Percentiles rank a stretch among this genome's conserved stretches.
Conservation (phyloP, 2,329 filamentous ascomycete genomes). For the Trichoderma semiorbis region DNA sequence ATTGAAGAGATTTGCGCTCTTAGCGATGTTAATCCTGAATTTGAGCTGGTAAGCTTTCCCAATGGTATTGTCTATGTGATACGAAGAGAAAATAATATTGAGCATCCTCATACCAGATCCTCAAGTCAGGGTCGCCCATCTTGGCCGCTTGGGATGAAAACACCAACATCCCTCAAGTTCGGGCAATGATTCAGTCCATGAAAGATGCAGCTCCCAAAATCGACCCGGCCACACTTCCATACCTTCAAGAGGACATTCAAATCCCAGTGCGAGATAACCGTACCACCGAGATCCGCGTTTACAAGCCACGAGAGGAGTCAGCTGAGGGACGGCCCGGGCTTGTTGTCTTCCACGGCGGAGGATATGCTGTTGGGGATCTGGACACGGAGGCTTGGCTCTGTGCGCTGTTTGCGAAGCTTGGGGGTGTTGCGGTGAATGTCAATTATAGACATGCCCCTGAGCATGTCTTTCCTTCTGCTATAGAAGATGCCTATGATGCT, state of each 20-base stretch:
- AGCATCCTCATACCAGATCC: background rate
- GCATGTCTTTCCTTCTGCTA: conserved; percentile 28
- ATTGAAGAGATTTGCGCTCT: conserved; percentile 27
- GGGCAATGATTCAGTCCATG: conserved; percentile 21
- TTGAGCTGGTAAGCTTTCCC: conserved; percentile 16
- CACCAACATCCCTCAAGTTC: conserved; percentile 25
- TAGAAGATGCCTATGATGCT: conserved; percentile 30
- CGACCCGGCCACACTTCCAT: conserved; percentile 21
- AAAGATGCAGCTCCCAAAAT: conserved; percentile 12
- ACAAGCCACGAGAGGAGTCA: conserved; percentile 22
- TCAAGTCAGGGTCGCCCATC: conserved; percentile 21
- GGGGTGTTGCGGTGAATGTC: conserved; percentile 25
- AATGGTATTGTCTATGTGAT: background rate
- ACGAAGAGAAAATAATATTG: background rate
- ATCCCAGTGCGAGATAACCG: conserved; percentile 25
- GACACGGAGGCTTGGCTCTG: conserved; percentile 27
- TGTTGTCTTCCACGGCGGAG: conserved; percentile 30
- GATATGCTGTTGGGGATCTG: conserved; percentile 28
- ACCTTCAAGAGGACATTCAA: conserved; percentile 23
- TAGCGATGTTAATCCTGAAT: conserved; percentile 22
- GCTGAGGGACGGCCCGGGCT: conserved; percentile 21
- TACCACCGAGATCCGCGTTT: conserved; percentile 23
- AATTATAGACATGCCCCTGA: conserved; percentile 30
- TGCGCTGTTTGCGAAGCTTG: conserved; percentile 26
- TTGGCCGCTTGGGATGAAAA: conserved; percentile 23